Percentiles rank a stretch among this genome's conserved stretches.
Evolutionary conservation across 805 yeast species (phyloP).

Genomic region (Starmerella bombicola): DNA sequence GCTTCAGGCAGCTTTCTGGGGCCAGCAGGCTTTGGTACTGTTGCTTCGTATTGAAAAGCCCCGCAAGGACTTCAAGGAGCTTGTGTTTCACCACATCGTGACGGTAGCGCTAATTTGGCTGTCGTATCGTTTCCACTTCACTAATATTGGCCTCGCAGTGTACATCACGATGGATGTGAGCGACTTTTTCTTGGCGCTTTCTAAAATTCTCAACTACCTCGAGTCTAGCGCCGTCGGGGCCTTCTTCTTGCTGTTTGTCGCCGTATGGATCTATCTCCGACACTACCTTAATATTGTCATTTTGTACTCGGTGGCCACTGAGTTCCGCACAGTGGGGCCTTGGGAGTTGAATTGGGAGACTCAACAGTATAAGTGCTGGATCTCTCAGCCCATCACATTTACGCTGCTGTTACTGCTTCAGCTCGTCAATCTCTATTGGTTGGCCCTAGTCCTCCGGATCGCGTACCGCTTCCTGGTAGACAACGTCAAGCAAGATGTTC

Average conservation of each 20-base stretch:
- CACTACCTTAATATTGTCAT: conserved; percentile 73
- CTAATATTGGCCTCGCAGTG: conserved; percentile 86
- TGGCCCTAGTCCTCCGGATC: conserved; percentile 67
- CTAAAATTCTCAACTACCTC: conserved; percentile 79
- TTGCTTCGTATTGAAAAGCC: conserved; percentile 83
- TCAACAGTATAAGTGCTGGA: conserved; percentile 93
- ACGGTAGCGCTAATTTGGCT: conserved; percentile 77
- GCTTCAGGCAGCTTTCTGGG: conserved; percentile 94
- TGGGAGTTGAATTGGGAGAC: conserved; percentile 70
- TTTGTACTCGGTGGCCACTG: conserved; percentile 49
- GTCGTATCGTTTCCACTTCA: conserved; percentile 88
- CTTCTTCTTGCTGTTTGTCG: conserved; percentile 54
- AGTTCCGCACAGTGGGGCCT: conserved; percentile 75
- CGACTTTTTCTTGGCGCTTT: conserved; percentile 72
- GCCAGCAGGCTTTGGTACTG: conserved; percentile 81
- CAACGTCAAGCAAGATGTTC: conserved; percentile 45
- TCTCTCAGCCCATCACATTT: conserved; percentile 84
- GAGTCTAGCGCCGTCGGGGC: conserved; percentile 53
- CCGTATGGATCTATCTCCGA: conserved; percentile 76
- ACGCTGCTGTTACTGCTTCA: conserved; percentile 66
- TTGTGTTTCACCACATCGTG: conserved; percentile 84
- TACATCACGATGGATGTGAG: conserved; percentile 94
- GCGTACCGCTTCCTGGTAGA: conserved; percentile 49
- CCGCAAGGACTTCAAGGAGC: conserved; percentile 82
- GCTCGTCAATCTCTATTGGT: conserved; percentile 79